These are phyloP conservation scores for Penicillium odoratum DNA, from an alignment of 495 filamentous ascomycete genomes.

Conservation along the genomic window DNA sequence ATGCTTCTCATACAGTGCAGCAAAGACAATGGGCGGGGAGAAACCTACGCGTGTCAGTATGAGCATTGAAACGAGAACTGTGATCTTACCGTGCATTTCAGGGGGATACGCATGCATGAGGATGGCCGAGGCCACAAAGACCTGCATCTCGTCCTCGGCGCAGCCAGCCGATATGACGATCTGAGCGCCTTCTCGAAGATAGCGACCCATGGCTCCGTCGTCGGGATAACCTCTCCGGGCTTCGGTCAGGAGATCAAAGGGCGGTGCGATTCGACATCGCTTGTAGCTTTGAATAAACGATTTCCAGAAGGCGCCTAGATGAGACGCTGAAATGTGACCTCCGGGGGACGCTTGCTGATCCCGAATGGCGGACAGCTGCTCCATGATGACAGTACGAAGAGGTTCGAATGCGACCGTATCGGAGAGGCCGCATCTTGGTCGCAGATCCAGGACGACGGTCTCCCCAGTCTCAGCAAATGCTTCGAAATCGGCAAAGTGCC, in stretches of 20 bases:
- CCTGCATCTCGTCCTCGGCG: background rate
- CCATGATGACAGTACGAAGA: constrained; percentile 3
- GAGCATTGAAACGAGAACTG: background rate
- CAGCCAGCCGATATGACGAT: background rate
- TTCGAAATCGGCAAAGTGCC: background rate
- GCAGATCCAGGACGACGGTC: constrained; percentile 9
- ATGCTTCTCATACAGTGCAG: background rate
- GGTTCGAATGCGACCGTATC: constrained; percentile 13
- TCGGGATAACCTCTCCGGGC: background rate
- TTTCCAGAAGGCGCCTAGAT: constrained; percentile 11
- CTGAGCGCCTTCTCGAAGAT: background rate
- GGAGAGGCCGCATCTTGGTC: constrained; percentile 8
- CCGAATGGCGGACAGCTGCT: background rate
- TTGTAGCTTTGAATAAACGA: constrained; percentile 3
- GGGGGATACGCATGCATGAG: constrained; percentile 14
- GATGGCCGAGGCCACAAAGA: constrained; percentile 9
- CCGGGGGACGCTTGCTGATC: background rate
- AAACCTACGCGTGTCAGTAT: background rate
- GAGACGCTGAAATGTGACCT: constrained; percentile 7
- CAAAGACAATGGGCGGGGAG: background rate
- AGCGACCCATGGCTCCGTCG: background rate
- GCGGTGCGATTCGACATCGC: background rate
- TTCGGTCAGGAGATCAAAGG: constrained; percentile 11
- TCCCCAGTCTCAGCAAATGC: background rate
- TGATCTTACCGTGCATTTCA: constrained; percentile 13